Percentiles rank a stretch among this genome's conserved stretches.
Conservation (phyloP, 805 yeast species). For the Wickerhamomyces xylosicus region DNA sequence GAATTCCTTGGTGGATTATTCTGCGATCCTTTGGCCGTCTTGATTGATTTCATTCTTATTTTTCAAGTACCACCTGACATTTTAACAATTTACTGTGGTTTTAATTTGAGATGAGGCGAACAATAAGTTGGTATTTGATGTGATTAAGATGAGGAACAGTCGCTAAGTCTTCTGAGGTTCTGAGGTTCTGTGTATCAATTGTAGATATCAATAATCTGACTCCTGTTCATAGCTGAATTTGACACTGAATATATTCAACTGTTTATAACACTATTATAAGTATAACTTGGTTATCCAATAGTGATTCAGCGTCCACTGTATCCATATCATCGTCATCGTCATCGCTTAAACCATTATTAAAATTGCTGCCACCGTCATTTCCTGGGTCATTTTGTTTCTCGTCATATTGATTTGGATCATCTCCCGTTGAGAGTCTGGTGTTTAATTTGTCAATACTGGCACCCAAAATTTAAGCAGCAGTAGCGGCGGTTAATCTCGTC, state of each 20-base stretch:
- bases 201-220: too few species aligned
- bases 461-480: slow-evolving; percentile 33
- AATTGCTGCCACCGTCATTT: not conserved
- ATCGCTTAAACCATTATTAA: not conserved
- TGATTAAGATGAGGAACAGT: too few species aligned
- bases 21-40: slow-evolving; percentile 1
- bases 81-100: too few species aligned
- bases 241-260: too few species aligned
- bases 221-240: too few species aligned
- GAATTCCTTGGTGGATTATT: slow-evolving; percentile 29
- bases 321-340: not conserved
- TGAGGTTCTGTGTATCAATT: too few species aligned
- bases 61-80: not conserved
- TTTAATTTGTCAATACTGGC: slow-evolving; percentile 31
- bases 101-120: too few species aligned
- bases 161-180: too few species aligned
- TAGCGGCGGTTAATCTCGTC: slow-evolving; percentile 24
- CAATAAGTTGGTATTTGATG: too few species aligned
- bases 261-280: too few species aligned
- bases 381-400: too few species aligned
- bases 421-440: slow-evolving; percentile 13
- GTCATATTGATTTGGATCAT: too few species aligned
- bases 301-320: not conserved
- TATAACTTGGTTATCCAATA: slow-evolving; percentile 5
- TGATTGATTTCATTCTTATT: not conserved